phyloP scores from a whole-genome alignment of 371 early-diverging fungal genomes.

The Cokeromyces recurvatus region DNA sequence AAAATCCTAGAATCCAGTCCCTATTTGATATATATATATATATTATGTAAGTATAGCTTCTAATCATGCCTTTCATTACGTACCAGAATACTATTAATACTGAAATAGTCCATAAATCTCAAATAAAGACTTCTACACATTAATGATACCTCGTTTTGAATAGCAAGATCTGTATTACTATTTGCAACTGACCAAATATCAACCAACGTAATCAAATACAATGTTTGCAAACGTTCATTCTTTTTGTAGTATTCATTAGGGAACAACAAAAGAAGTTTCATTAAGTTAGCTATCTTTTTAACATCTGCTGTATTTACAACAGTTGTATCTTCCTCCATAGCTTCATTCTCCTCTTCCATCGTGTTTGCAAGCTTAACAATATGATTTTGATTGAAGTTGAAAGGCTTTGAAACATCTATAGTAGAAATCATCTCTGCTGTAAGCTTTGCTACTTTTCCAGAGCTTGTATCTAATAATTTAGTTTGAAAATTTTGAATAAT shows the following conservation, averaged over 20 bases:
- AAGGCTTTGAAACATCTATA: background rate
- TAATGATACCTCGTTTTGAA: slow-evolving; percentile 27
- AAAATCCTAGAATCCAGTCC: slow-evolving; percentile 8
- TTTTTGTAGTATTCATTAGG: slow-evolving; percentile 53
- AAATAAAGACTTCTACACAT: slow-evolving; percentile 33
- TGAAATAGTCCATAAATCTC: slow-evolving; percentile 32
- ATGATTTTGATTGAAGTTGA: background rate
- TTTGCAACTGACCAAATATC: slow-evolving; percentile 35
- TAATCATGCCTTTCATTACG: no score
- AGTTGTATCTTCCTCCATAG: slow-evolving; percentile 13
- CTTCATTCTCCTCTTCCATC: background rate
- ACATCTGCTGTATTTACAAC: slow-evolving; percentile 2
- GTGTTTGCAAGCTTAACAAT: background rate
- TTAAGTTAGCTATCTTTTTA: slow-evolving; percentile 6
- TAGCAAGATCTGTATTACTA: slow-evolving; percentile 11
- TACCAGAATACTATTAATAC: slow-evolving; percentile 40
- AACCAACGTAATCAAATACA: slow-evolving; percentile 35
- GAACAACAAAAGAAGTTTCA: slow-evolving; percentile 38
- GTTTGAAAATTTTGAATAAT: slow-evolving; percentile 14
- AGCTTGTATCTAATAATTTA: slow-evolving; percentile 4
- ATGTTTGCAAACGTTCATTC: slow-evolving; percentile 34
- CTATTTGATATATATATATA: no score
- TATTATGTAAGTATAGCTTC: no score
- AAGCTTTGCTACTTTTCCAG: slow-evolving; percentile 7
- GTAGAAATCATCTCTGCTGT: slow-evolving; percentile 8